phyloP scores from a whole-genome alignment of 352 stramenopile species.

The Globisporangium cederbergense region DNA sequence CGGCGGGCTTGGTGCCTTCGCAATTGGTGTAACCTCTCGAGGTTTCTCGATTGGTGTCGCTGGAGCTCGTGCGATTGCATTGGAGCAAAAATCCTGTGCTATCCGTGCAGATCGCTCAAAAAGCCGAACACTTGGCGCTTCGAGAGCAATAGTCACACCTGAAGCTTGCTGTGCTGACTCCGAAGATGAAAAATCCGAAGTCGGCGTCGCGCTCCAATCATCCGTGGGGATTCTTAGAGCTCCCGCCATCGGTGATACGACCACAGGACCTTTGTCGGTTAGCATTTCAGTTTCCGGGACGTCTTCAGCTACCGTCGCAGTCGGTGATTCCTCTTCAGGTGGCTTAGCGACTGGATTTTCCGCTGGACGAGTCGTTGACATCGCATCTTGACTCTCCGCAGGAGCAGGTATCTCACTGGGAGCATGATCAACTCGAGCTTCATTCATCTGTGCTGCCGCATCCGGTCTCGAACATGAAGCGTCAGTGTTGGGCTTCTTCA shows the following conservation, averaged over 20 bases:
- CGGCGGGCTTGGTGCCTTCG: neutral
- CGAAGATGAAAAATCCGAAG: neutral
- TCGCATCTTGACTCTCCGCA: neutral
- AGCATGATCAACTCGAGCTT: neutral
- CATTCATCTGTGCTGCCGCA: neutral
- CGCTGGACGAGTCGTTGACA: neutral
- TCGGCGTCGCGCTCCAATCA: neutral
- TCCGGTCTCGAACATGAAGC: no score
- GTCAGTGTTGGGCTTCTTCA: neutral
- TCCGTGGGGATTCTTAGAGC: no score
- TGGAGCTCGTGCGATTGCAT: neutral
- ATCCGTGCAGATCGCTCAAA: neutral
- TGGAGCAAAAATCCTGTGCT: neutral
- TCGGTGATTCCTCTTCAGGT: neutral
- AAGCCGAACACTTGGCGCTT: neutral
- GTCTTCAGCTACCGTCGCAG: neutral
- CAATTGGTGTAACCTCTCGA: neutral
- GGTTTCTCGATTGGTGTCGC: neutral
- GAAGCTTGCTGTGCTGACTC: neutral
- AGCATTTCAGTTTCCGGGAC: no score
- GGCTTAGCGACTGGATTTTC: neutral
- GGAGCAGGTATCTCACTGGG: neutral
- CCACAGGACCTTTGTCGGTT: neutral
- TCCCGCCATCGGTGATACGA: no score
- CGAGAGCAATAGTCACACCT: neutral